Evolutionary conservation across 1,139 yeast genomes (phyloP).

Genomic region (Yarrowia galli): DNA sequence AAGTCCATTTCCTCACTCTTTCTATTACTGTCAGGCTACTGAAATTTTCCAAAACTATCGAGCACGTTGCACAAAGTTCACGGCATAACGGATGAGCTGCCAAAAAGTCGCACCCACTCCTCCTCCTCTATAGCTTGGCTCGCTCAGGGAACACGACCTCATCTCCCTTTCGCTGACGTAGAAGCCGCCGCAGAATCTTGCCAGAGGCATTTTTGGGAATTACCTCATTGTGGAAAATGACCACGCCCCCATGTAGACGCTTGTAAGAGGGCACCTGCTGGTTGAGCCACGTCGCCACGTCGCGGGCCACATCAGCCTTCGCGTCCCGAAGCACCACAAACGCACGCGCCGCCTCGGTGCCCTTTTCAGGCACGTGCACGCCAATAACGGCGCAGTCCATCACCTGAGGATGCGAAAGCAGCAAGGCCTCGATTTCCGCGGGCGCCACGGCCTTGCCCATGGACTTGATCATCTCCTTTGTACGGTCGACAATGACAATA

Average conservation of each 20-base stretch:
- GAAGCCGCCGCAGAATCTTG: constrained; percentile 49
- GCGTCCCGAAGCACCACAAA: constrained; percentile 47
- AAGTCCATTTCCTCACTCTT: background rate
- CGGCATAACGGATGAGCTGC: background rate
- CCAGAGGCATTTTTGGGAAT: constrained; percentile 52
- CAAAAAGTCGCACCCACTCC: background rate
- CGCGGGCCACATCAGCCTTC: constrained; percentile 23
- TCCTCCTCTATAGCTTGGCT: constrained; percentile 1
- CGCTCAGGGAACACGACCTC: constrained; percentile 7
- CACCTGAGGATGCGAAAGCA: constrained; percentile 56
- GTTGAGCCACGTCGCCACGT: constrained; percentile 47
- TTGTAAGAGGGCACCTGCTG: constrained; percentile 50
- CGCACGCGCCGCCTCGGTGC: constrained; percentile 53
- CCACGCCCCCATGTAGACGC: constrained; percentile 51
- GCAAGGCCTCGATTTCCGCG: constrained; percentile 73
- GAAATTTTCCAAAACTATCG: background rate
- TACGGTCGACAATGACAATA: constrained; percentile 71
- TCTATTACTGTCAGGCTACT: too few species aligned
- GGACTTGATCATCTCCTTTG: constrained; percentile 79
- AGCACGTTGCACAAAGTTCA: constrained; percentile 24
- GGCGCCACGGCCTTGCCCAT: constrained; percentile 88
- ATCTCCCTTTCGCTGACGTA: constrained; percentile 44
- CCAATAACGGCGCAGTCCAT: constrained; percentile 53
- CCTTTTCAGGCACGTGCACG: constrained; percentile 47
- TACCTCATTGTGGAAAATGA: constrained; percentile 44